Evolutionary conservation across 129 eudicot genomes (phyloP), one percentile per base, ranked within the genome.

Genomic region (Centella asiatica): DNA sequence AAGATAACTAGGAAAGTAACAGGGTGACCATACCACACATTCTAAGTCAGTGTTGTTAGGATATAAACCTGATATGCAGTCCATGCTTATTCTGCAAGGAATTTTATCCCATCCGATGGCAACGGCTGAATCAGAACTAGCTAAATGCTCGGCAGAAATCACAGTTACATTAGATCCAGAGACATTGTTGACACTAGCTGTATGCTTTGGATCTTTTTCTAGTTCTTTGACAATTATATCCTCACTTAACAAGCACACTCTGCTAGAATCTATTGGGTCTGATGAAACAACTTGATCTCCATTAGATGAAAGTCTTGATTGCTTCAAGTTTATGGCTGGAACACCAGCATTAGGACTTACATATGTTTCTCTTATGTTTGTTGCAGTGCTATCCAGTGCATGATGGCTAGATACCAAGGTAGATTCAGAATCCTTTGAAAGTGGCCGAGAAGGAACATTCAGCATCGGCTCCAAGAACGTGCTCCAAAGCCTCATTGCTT

Each of bases 391-490:
- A 65, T 76, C 72, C 45, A 69, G n/a, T 18, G 66, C 53, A 51
- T 53, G 81, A 64, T 32, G 76, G 40, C 79, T 79, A 68, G 87
- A 69, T 40, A 56, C 61, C 33, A 37, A 74, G 17, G 59, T 79
- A 65, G 78, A 90, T 70, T 82, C 90, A 27, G 62, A n/a, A 65
- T 60, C 62, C 47, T 74, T 78, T 0, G 72, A 60, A 29, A 66
- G 78, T 15, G 78, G 77, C 29, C 79, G 83, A 54, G 83, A 75
- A 48, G 74, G 72, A 39, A 87, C 76, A 49, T 84, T 89, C 40
- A 92, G 71, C 84, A 92, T 78, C 50, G 94, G 88, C 84, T 92
- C 99, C 81, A 92, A 85, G 59, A 92, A 92, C 14, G 83, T 57
- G 53, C 86, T 80, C 99, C 99, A 92, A 64, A 92, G 83, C 68